Percentiles rank a stretch among this genome's conserved stretches.
Conservation (phyloP, 192 early-diverging fungal genomes). For the Entomortierella parvispora region DNA sequence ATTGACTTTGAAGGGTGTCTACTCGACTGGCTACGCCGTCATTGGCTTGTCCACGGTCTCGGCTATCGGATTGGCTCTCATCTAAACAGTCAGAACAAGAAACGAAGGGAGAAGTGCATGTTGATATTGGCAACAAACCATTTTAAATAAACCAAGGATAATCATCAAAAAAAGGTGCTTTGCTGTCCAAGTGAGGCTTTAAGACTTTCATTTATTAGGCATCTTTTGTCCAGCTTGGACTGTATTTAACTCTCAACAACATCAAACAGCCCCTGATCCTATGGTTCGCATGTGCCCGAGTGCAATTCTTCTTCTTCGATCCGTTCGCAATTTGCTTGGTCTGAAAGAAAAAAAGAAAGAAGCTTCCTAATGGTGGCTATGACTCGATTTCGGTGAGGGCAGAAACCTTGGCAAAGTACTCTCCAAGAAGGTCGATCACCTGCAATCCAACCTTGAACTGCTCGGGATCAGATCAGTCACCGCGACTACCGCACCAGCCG, state of each 20-base stretch:
- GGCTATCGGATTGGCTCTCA: slow-evolving; percentile 61
- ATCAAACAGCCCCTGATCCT: no score
- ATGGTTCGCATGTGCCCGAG: no score
- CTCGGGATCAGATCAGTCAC: slow-evolving; percentile 31
- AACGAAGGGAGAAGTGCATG: background rate
- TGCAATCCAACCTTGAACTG: slow-evolving; percentile 35
- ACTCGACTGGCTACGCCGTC: slow-evolving; percentile 82
- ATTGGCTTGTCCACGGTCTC: slow-evolving; percentile 70
- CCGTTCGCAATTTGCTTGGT: no score
- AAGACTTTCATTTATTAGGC: no score
- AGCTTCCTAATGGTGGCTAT: no score
- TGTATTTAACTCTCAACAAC: no score
- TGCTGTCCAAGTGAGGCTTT: no score
- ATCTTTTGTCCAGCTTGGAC: no score
- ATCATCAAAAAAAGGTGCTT: background rate
- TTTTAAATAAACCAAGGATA: background rate
- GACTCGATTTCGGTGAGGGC: slow-evolving; percentile 16
- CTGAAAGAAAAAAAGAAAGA: no score
- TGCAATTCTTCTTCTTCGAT: no score
- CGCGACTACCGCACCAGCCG: slow-evolving; percentile 43
- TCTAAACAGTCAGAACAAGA: slow-evolving; percentile 46
- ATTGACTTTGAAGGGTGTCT: slow-evolving; percentile 83
- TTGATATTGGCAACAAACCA: background rate
- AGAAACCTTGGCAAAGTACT: slow-evolving; percentile 37
- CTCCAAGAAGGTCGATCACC: slow-evolving; percentile 25